Percentiles rank a stretch among this genome's conserved stretches.
These are phyloP conservation scores for Calonectria pseudoturangicola DNA, from an alignment of 2,329 filamentous ascomycete genomes.

Conservation along the genomic window DNA sequence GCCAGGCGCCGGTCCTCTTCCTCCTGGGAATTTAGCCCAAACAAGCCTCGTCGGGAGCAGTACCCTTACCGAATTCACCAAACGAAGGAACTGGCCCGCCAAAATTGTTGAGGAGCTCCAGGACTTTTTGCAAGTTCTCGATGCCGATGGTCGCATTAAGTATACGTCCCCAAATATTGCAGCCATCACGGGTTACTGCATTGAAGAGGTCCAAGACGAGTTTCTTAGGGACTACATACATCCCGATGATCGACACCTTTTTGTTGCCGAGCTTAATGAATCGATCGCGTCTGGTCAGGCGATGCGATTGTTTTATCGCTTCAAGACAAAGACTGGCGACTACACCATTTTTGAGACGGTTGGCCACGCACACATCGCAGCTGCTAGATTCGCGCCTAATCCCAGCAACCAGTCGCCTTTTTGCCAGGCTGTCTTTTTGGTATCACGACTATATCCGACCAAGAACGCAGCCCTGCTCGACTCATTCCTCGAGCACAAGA, in stretches of 20 bases:
- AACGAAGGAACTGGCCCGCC: conserved; percentile 86
- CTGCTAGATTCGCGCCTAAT: conserved; percentile 78
- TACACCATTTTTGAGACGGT: conserved; percentile 93
- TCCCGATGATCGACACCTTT: conserved; percentile 87
- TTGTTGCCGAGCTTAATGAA: conserved; percentile 91
- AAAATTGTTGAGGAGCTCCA: conserved; percentile 92
- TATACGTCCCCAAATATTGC: conserved; percentile 90
- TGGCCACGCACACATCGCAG: conserved; percentile 91
- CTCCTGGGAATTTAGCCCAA: conserved; percentile 62
- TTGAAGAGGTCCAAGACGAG: conserved; percentile 81
- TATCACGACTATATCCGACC: conserved; percentile 91
- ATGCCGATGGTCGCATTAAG: conserved; percentile 86
- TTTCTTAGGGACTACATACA: conserved; percentile 91
- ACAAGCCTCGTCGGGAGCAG: conserved; percentile 60
- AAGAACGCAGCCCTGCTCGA: conserved; percentile 90
- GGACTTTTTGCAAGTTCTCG: conserved; percentile 91
- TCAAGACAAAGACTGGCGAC: conserved; percentile 82
- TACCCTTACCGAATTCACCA: conserved; percentile 75
- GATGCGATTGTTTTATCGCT: conserved; percentile 89
- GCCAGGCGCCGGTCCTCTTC: conserved; percentile 65
- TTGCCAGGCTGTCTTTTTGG: conserved; percentile 94
- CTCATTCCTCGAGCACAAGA: conserved; percentile 96
- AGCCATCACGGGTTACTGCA: conserved; percentile 83
- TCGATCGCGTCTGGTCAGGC: conserved; percentile 87
- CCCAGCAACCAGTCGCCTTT: conserved; percentile 79